Evolutionary conservation across 805 yeast species (phyloP).

Genomic region (Wickerhamiella occidentalis): DNA sequence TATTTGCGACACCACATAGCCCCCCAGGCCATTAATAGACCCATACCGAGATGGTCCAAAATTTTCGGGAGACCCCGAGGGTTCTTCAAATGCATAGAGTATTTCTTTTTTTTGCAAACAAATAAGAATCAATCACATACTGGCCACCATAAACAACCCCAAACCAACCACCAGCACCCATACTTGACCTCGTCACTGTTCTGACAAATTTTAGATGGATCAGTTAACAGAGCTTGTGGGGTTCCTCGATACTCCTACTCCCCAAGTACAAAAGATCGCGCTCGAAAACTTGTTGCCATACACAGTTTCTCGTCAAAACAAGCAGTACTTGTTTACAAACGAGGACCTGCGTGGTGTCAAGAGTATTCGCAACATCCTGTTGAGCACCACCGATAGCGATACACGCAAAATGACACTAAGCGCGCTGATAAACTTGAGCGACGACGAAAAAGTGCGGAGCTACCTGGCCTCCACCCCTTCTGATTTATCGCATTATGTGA

Average conservation of each 20-base stretch:
- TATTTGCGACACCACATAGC: too few species aligned
- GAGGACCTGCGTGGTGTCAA: slow-evolving; percentile 58
- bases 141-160: too few species aligned
- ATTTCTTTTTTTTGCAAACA: too few species aligned
- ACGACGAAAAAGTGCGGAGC: slow-evolving; percentile 49
- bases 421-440: slow-evolving; percentile 72
- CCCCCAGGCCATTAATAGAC: too few species aligned
- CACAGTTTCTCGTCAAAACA: slow-evolving; percentile 43
- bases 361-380: slow-evolving; percentile 53
- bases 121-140: too few species aligned
- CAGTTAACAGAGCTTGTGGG: slow-evolving; percentile 42
- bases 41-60: too few species aligned
- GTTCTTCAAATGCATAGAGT: too few species aligned
- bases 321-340: slow-evolving; percentile 52
- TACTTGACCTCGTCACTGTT: too few species aligned
- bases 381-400: slow-evolving; percentile 34
- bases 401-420: slow-evolving; percentile 42
- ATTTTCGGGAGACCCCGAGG: too few species aligned
- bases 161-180: too few species aligned
- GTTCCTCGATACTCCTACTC: slow-evolving; percentile 71
- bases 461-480: slow-evolving; percentile 52
- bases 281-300: slow-evolving; percentile 71
- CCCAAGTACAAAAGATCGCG: slow-evolving; percentile 71
- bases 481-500: slow-evolving; percentile 30
- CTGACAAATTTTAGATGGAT: slow-evolving; percentile 10